phyloP scores from a whole-genome alignment of 441 rosid species.

The Adansonia gregorii region DNA sequence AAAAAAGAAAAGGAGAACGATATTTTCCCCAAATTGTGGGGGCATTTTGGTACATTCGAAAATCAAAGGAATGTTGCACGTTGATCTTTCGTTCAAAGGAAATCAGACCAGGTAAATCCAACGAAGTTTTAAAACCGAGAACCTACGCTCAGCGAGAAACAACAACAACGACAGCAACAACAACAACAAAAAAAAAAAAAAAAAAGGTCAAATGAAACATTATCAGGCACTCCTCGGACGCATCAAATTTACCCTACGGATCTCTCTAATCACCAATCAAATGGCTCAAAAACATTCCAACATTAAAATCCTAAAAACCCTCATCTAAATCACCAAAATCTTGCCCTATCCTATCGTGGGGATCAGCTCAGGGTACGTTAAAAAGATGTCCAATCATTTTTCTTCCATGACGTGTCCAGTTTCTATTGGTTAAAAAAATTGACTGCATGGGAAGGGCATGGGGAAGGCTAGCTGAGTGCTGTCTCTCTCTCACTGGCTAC shows the following conservation, averaged over 20 bases:
- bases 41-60: not conserved
- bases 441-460: slow-evolving; percentile 25
- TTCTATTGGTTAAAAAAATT: slow-evolving; percentile 37
- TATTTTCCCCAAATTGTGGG: not conserved
- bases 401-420: slow-evolving; percentile 42
- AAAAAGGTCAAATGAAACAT: slow-evolving; percentile 26
- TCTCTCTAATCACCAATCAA: slow-evolving; percentile 26
- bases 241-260: not conserved
- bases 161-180: not conserved
- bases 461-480: slow-evolving; percentile 19
- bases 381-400: slow-evolving; percentile 29
- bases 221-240: slow-evolving; percentile 29
- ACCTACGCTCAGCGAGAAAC: not conserved
- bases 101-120: slow-evolving; percentile 20
- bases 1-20: not conserved
- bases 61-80: not conserved
- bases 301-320: not conserved
- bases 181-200: not conserved
- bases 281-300: slow-evolving; percentile 20
- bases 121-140: slow-evolving; percentile 6
- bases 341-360: not conserved
- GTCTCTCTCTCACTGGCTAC: slow-evolving; percentile 28
- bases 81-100: not conserved
- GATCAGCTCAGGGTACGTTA: not conserved
- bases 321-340: slow-evolving; percentile 1